A percentile compares a stretch with the other conserved stretches of the same genome.
These are phyloP conservation scores for Protomyces macrosporus DNA, from an alignment of 1,139 yeast species.

Conservation along the genomic window DNA sequence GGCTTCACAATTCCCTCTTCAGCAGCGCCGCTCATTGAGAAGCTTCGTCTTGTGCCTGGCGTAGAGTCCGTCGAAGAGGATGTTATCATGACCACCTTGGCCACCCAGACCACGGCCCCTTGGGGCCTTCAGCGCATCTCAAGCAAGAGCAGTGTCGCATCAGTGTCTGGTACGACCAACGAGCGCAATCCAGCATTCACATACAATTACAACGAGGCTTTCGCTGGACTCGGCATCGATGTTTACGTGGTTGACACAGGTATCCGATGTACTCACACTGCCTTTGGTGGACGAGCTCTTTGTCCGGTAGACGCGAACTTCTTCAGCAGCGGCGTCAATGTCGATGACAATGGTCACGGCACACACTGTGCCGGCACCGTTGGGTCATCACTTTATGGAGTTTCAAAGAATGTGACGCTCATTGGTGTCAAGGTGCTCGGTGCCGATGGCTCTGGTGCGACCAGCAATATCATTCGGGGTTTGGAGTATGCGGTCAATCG, in stretches of 20 bases:
- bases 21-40: constrained; percentile 56
- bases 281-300: constrained; percentile 82
- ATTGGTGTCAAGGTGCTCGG: constrained; percentile 55
- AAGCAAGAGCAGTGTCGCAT: constrained; percentile 70
- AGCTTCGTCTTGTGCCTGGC: constrained; percentile 64
- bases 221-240: constrained; percentile 88
- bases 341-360: constrained; percentile 92
- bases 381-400: constrained; percentile 56
- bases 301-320: constrained; percentile 90
- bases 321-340: constrained; percentile 72
- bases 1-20: neutral
- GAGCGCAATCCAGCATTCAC: neutral
- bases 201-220: constrained; percentile 72
- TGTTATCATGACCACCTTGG: constrained; percentile 63
- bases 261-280: constrained; percentile 69
- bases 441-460: constrained; percentile 47
- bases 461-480: constrained; percentile 49
- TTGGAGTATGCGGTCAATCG: constrained; percentile 42
- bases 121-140: constrained; percentile 96
- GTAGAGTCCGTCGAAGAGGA: constrained; percentile 76
- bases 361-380: constrained; percentile 55
- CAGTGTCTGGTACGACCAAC: constrained; percentile 68
- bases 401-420: constrained; percentile 57
- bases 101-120: constrained; percentile 50
- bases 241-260: constrained; percentile 88